Conservation (phyloP, 2,329 filamentous ascomycete genomes). For the Fusarium globosum region DNA sequence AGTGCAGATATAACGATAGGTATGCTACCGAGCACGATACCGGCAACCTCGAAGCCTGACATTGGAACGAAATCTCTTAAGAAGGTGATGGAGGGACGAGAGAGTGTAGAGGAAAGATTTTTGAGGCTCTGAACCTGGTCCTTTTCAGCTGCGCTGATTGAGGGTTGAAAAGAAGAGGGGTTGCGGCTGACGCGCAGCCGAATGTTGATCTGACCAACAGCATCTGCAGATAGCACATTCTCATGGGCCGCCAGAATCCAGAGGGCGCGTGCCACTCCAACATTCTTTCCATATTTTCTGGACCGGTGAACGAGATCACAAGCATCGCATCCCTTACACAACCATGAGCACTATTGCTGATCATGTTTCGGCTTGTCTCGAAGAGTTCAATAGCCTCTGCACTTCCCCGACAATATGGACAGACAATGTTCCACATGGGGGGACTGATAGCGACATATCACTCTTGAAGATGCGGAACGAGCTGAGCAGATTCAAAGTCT, state of each 20-base stretch:
- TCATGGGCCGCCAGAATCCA: accelerated
- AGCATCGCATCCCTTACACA: neutral
- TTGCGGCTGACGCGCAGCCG: neutral
- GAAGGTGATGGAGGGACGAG: accelerated
- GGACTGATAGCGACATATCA: accelerated
- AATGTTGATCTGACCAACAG: neutral
- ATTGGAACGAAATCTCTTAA: neutral
- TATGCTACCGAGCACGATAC: neutral
- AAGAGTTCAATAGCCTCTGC: neutral
- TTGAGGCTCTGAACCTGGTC: accelerated
- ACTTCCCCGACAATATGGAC: accelerated
- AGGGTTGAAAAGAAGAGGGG: slow-evolving; percentile 3
- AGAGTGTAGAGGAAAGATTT: accelerated
- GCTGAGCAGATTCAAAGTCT: slow-evolving; percentile 19
- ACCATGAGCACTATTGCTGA: neutral
- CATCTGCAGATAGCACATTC: neutral
- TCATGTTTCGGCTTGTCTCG: neutral
- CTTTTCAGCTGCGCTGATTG: neutral
- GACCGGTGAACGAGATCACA: accelerated
- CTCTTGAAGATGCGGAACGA: neutral
- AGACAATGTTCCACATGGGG: accelerated
- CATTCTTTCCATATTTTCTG: accelerated
- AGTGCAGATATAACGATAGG: neutral
- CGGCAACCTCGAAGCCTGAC: neutral
- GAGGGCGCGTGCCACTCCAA: accelerated